Evolutionary conservation across 2,329 filamentous ascomycete genomes (phyloP).

Genomic region (Colletotrichum kahawae): DNA sequence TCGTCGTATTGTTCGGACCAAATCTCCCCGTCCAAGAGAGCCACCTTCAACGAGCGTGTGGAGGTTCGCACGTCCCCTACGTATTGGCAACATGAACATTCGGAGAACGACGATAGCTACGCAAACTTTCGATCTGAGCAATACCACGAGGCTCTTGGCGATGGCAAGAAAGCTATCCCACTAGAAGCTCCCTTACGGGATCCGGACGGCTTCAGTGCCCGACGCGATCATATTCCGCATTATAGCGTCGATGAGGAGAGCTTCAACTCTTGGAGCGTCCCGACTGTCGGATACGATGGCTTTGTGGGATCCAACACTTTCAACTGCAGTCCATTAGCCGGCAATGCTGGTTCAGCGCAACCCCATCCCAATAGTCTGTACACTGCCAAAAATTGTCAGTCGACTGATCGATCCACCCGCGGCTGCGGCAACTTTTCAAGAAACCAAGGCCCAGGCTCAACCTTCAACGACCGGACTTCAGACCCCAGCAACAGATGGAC

Average conservation of each 20-base stretch:
- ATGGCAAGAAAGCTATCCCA: slow-evolving; percentile 15
- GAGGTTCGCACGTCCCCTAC: slow-evolving; percentile 19
- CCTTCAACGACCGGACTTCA: neutral
- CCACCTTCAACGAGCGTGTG: slow-evolving; percentile 15
- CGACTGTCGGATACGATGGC: neutral
- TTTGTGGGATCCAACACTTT: neutral
- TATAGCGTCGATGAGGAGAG: slow-evolving; percentile 7
- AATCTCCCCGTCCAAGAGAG: neutral
- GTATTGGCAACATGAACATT: slow-evolving; percentile 18
- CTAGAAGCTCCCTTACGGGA: slow-evolving; percentile 5
- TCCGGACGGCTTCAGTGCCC: slow-evolving; percentile 7
- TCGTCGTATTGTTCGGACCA: neutral
- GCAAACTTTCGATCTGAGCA: slow-evolving; percentile 7
- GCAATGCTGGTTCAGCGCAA: neutral
- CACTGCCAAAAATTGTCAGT: neutral
- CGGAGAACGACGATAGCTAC: neutral
- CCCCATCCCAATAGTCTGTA: neutral
- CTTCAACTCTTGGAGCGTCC: slow-evolving; percentile 15
- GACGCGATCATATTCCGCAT: neutral
- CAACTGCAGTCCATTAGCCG: neutral
- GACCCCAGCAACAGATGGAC: neutral
- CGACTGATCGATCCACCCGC: neutral
- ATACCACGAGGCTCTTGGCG: slow-evolving; percentile 6
- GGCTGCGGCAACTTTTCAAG: neutral
- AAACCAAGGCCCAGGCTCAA: no score